Evolutionary conservation across 2,329 filamentous ascomycete species (phyloP).

Genomic region (Microdochium trichocladiopsis): DNA sequence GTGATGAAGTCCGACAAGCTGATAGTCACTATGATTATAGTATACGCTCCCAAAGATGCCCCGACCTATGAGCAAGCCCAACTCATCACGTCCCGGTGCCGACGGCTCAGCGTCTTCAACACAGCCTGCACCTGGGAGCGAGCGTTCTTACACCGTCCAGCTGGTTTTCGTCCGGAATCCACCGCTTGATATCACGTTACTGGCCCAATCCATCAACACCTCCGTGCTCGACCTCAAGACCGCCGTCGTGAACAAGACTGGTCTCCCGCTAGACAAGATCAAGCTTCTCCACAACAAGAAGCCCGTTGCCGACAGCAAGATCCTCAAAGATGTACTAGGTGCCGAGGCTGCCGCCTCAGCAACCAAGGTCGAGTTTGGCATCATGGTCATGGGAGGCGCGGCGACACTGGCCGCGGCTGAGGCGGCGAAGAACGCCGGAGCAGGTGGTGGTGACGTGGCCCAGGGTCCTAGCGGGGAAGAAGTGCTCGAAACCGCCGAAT

Average conservation of each 20-base stretch:
- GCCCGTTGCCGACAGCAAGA: slow-evolving; percentile 70
- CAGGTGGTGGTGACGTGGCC: slow-evolving; percentile 27
- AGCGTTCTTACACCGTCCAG: slow-evolving; percentile 48
- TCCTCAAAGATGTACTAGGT: slow-evolving; percentile 63
- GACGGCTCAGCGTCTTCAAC: neutral
- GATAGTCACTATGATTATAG: slow-evolving; percentile 29
- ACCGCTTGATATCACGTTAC: slow-evolving; percentile 59
- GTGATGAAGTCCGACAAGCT: slow-evolving; percentile 1
- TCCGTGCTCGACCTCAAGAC: slow-evolving; percentile 75
- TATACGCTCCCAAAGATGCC: slow-evolving; percentile 67
- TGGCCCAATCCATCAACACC: slow-evolving; percentile 56
- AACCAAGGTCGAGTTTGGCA: slow-evolving; percentile 60
- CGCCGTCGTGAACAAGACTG: slow-evolving; percentile 55
- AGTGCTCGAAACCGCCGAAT: slow-evolving; percentile 62
- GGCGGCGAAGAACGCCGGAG: slow-evolving; percentile 30
- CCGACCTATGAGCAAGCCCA: slow-evolving; percentile 43
- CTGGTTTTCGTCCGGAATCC: slow-evolving; percentile 76
- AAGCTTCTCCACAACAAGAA: slow-evolving; percentile 85
- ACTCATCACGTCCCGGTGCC: slow-evolving; percentile 12
- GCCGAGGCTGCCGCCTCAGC: slow-evolving; percentile 10
- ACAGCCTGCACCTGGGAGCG: slow-evolving; percentile 41
- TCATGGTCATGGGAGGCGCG: slow-evolving; percentile 82
- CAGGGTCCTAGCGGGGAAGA: slow-evolving; percentile 48
- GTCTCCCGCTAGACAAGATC: slow-evolving; percentile 68
- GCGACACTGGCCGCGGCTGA: slow-evolving; percentile 28